Conservation (phyloP, 1,139 yeast species). For the Sugiyamaella xylanicola region DNA sequence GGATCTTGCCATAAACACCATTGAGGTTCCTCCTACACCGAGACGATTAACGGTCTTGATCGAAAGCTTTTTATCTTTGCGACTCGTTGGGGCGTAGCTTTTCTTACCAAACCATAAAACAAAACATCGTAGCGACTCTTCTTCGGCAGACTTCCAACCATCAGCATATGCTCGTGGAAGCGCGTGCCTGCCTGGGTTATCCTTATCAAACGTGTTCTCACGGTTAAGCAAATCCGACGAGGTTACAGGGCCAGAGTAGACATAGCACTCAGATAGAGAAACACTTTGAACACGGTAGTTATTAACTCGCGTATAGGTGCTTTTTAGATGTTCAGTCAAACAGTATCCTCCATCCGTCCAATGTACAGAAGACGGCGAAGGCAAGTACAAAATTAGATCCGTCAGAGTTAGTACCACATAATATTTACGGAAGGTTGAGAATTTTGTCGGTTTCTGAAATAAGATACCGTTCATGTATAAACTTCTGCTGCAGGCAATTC, state of each 20-base stretch:
- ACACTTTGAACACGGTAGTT: slow-evolving; percentile 41
- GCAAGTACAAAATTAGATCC: slow-evolving; percentile 50
- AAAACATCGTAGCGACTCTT: slow-evolving; percentile 70
- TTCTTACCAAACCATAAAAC: slow-evolving; percentile 82
- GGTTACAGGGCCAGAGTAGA: slow-evolving; percentile 71
- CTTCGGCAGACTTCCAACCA: slow-evolving; percentile 84
- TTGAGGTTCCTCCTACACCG: slow-evolving; percentile 67
- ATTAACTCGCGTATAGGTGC: slow-evolving; percentile 24
- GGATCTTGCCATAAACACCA: slow-evolving; percentile 79
- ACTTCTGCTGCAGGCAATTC: slow-evolving; percentile 61
- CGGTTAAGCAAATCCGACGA: slow-evolving; percentile 57
- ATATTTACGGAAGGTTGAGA: slow-evolving; percentile 61
- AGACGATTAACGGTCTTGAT: slow-evolving; percentile 46
- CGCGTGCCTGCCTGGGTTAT: slow-evolving; percentile 57
- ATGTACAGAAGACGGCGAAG: slow-evolving; percentile 16
- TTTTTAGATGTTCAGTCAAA: background rate
- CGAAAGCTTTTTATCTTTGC: slow-evolving; percentile 24
- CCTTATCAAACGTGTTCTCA: slow-evolving; percentile 49
- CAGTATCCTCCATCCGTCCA: slow-evolving; percentile 12
- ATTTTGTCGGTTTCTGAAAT: slow-evolving; percentile 69
- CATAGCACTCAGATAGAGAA: slow-evolving; percentile 66
- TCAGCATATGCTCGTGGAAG: slow-evolving; percentile 75
- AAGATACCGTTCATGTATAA: slow-evolving; percentile 62
- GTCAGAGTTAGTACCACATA: slow-evolving; percentile 74
- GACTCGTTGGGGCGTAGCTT: slow-evolving; percentile 32